Base-by-base conservation (phyloP, 164 flowering plant species). In the Vitis vinifera region DNA sequence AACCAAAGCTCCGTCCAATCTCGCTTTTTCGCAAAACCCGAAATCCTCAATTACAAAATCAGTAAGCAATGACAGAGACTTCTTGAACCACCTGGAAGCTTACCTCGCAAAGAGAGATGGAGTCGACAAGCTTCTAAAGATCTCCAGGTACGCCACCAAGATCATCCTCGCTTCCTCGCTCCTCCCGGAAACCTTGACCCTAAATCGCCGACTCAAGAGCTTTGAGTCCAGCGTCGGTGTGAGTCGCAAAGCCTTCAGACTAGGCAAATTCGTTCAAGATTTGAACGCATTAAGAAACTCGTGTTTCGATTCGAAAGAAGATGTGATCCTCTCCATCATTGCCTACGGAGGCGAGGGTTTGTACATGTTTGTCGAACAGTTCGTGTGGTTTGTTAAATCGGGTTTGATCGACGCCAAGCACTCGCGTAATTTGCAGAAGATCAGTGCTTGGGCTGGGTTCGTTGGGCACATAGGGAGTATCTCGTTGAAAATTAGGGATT, bases 241-340 rank as follows among this genome's bases (percentile, higher is more conserved):
- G 19, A 88, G 92, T 70, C 91, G 99, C 44, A 95, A 93, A 70
- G 99, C 99, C 64, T 93, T 95, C 73, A 78, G 98, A 7, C 82
- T 93, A 66, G 99, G 98, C 23, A 95, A 95, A 68, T 95, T 95
- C 85, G 77, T 95, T 30, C 98, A 93, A 67, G 93, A 91, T 80
- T 15, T 95, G 56, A 95, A 93, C 80, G 87, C 96, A 10, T 71
- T 90, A 2, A 74, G 93, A 27, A 61, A 47, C 63, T 52, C 86
- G 2, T 51, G 37, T 47, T 75, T 71, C 50, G 74, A 75, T 37
- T 75, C 91, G 6, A 71, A 52, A 1, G 68, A 76, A 9, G 83
- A 79, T 1, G 61, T 76, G 29, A 3, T 85, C 30, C 86, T 92
- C 55, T 60, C 90, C 1, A 8, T 85, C 50, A 7, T 92, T 52